Base-by-base conservation (phyloP, 2,329 filamentous ascomycete genomes). In the Coniella lustricola region DNA sequence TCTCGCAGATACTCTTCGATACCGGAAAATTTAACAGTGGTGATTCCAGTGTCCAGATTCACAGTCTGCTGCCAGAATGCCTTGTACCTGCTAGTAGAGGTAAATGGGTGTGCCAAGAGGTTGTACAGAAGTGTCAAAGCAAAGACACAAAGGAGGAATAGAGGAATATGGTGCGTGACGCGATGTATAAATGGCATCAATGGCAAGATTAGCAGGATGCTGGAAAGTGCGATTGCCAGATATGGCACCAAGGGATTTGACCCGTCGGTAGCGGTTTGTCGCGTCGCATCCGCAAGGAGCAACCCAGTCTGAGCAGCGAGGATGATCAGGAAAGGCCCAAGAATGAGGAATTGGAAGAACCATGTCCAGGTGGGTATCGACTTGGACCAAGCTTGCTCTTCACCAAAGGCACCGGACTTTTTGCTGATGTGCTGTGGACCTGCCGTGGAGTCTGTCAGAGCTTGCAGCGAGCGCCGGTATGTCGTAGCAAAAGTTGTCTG, bases 81-180 rank as follows among this genome's bases (percentile, higher is more conserved):
- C 66, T 97, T 97, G 64, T 95, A 81, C 33, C 88, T 79, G 62
- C 83, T 86, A 51, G 81, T 76, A 18, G 78, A 69, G 0, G 88
- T 93, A 67, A 97, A 97, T 0, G 93, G 93, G 64, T 95, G 96
- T 1, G 87, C 87, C 2, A 79, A 68, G 4, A 96, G 77, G 61
- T 94, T 95, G 71, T 95, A 97, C 48, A 90, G 76, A 22, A 94
- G 68, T 1, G 89, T 94, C 25, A 75, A 87, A 20, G 80, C 60
- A 53, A 90, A 87, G 8, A 95, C 70, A 12, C 84, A 62, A 22
- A 94, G 73, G 14, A 96, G 66, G 57, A 95, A 82, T 0, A 84
- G 69, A 0, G 93, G 90, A 3, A 97, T 64, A 51, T 95, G 89
- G 61, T 86, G 85, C 1, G 84, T 88, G 54, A 93, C 81, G 37